These are phyloP conservation scores for Austroboletus sp. DNA, from an alignment of 1,284 basidiomycete genomes.

Conservation along the genomic window DNA sequence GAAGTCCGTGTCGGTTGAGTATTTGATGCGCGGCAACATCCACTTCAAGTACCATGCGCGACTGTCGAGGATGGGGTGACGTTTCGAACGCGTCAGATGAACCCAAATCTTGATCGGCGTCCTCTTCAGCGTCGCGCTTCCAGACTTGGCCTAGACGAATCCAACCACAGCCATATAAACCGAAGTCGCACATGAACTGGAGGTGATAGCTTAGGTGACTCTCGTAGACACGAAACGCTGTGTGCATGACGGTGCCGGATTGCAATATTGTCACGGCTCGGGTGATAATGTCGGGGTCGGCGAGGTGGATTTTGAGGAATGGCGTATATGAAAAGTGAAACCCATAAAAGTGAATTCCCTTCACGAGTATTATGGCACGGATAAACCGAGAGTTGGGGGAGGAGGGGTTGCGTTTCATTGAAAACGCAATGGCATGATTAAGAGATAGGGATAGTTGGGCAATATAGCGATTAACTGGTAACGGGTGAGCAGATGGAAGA, in stretches of 20 bases:
- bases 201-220: slow-evolving; percentile 84
- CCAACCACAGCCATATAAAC: slow-evolving; percentile 90
- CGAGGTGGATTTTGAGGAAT: slow-evolving; percentile 83
- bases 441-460: slow-evolving; percentile 61
- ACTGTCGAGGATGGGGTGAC: slow-evolving; percentile 56
- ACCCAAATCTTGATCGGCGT: slow-evolving; percentile 11
- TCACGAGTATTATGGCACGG: slow-evolving; percentile 76
- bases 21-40: slow-evolving; percentile 81
- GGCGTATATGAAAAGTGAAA: slow-evolving; percentile 83
- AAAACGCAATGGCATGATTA: slow-evolving; percentile 71
- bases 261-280: slow-evolving; percentile 71
- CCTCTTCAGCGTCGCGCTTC: slow-evolving; percentile 42
- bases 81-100: slow-evolving; percentile 17
- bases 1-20: slow-evolving; percentile 69
- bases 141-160: slow-evolving; percentile 63
- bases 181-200: slow-evolving; percentile 94
- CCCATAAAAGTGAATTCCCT: slow-evolving; percentile 94
- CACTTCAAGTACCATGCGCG: slow-evolving; percentile 75
- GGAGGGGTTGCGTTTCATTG: slow-evolving; percentile 57
- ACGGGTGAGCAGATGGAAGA: slow-evolving; percentile 2
- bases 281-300: slow-evolving; percentile 63
- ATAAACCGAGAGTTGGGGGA: slow-evolving; percentile 54
- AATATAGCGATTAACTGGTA: slow-evolving; percentile 63
- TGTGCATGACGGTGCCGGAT: slow-evolving; percentile 75
- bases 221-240: slow-evolving; percentile 77